These are phyloP conservation scores for Cyamopsis tetragonoloba DNA, from an alignment of 306 rosid genomes.

Conservation along the genomic window DNA sequence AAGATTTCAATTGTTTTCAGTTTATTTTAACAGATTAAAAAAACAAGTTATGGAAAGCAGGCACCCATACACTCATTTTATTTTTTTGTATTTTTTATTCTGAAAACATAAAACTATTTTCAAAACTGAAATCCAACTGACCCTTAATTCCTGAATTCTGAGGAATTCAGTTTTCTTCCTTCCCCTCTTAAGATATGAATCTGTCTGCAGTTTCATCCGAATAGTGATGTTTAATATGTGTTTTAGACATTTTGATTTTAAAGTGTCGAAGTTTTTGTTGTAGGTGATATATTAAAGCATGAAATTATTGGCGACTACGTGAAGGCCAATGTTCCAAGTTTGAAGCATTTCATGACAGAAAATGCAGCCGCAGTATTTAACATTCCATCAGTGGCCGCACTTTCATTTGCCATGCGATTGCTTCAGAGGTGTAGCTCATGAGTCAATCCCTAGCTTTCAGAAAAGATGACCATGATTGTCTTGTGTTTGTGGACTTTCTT, in stretches of 20 bases:
- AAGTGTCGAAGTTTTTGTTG: not conserved
- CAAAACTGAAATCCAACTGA: too few relatives aligned
- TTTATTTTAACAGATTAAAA: too few relatives aligned
- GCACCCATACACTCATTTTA: too few relatives aligned
- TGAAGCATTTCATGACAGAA: slow-evolving; percentile 56
- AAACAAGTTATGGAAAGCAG: too few relatives aligned
- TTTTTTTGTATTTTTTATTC: too few relatives aligned
- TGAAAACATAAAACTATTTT: too few relatives aligned
- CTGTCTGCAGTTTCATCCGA: not conserved
- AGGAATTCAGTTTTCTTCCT: not conserved
- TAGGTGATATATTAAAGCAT: slow-evolving; percentile 60
- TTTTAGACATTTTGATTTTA: slow-evolving; percentile 3
- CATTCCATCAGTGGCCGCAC: slow-evolving; percentile 79
- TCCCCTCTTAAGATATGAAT: not conserved
- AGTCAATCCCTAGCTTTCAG: not conserved
- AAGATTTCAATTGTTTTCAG: not conserved
- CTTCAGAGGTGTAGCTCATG: slow-evolving; percentile 57
- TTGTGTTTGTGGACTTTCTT: slow-evolving; percentile 6
- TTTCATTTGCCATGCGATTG: slow-evolving; percentile 63
- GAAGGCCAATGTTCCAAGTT: slow-evolving; percentile 60
- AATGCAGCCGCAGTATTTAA: slow-evolving; percentile 41
- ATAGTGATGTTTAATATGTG: slow-evolving; percentile 10
- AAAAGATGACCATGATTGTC: not conserved
- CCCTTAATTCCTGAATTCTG: not conserved
- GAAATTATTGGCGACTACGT: slow-evolving; percentile 65